These are phyloP conservation scores for Lecanicillium sp. DNA, from an alignment of 2,329 filamentous ascomycete genomes.

Conservation along the genomic window DNA sequence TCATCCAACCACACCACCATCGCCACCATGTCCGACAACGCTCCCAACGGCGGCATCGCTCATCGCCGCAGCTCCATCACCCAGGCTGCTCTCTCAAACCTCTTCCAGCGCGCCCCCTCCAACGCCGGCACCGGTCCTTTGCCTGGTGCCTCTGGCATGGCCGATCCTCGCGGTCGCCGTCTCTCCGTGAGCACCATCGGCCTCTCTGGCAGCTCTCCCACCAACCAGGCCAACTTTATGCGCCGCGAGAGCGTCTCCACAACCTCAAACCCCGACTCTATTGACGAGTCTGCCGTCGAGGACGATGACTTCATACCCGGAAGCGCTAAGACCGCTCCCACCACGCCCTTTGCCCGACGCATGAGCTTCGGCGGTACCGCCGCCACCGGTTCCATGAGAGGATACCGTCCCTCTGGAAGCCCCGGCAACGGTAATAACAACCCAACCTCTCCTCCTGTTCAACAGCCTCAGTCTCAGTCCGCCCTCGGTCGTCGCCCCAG, in stretches of 20 bases:
- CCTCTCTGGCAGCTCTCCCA: constrained; percentile 66
- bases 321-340: constrained; percentile 51
- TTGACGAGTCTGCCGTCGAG: constrained; percentile 69
- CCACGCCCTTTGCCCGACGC: constrained; percentile 72
- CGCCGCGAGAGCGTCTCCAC: constrained; percentile 67
- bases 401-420: constrained; percentile 47
- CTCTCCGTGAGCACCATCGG: constrained; percentile 71
- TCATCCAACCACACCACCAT: constrained; percentile 16
- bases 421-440: constrained; percentile 57
- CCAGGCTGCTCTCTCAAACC: constrained; percentile 49
- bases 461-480: constrained; percentile 2
- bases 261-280: constrained; percentile 47
- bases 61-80: constrained; percentile 52
- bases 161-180: constrained; percentile 58
- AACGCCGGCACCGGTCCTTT: constrained; percentile 36
- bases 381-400: constrained; percentile 65
- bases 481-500: constrained; percentile 26
- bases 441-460: constrained; percentile 33
- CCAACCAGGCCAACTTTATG: constrained; percentile 43
- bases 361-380: constrained; percentile 80
- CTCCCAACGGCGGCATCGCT: constrained; percentile 26
- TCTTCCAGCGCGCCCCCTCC: constrained; percentile 54
- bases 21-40: constrained; percentile 30
- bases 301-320: constrained; percentile 55
- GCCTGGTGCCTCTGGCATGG: constrained; percentile 32